Conservation (phyloP, 179 eudicot genomes). For the Silene noctiflora region DNA sequence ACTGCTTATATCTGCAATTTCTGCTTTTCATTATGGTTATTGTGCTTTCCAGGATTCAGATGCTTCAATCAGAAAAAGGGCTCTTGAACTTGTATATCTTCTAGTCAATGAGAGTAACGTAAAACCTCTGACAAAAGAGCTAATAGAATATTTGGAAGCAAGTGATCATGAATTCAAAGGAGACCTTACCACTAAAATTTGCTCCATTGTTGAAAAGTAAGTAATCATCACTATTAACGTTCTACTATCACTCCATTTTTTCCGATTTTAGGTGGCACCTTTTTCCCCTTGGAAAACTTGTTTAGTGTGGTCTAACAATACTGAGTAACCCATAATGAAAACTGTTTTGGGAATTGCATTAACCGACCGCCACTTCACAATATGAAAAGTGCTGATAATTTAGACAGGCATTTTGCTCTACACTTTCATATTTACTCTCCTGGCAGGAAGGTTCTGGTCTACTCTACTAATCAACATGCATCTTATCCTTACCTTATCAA, state of each 20-base stretch:
- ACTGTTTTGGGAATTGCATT: too few species aligned
- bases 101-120: slow-evolving; percentile 94
- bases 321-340: too few species aligned
- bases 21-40: slow-evolving; percentile 4
- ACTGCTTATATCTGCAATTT: background rate
- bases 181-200: slow-evolving; percentile 87
- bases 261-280: background rate
- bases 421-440: too few species aligned
- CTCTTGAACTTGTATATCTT: slow-evolving; percentile 92
- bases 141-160: slow-evolving; percentile 85
- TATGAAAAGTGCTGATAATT: too few species aligned
- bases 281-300: background rate
- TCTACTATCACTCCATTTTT: background rate
- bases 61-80: slow-evolving; percentile 92
- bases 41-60: slow-evolving; percentile 72
- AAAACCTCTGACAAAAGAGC: slow-evolving; percentile 82
- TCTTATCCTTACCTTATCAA: too few species aligned
- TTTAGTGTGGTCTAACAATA: too few species aligned
- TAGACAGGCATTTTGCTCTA: too few species aligned
- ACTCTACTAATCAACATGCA: too few species aligned
- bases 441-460: too few species aligned
- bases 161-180: slow-evolving; percentile 88
- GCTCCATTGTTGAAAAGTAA: slow-evolving; percentile 96
- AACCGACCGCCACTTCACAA: too few species aligned
- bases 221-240: slow-evolving; percentile 20